Evolutionary conservation across 1,284 basidiomycete species (phyloP), one percentile per base, ranked within the genome.

Genomic region (Heterobasidion occidentale): DNA sequence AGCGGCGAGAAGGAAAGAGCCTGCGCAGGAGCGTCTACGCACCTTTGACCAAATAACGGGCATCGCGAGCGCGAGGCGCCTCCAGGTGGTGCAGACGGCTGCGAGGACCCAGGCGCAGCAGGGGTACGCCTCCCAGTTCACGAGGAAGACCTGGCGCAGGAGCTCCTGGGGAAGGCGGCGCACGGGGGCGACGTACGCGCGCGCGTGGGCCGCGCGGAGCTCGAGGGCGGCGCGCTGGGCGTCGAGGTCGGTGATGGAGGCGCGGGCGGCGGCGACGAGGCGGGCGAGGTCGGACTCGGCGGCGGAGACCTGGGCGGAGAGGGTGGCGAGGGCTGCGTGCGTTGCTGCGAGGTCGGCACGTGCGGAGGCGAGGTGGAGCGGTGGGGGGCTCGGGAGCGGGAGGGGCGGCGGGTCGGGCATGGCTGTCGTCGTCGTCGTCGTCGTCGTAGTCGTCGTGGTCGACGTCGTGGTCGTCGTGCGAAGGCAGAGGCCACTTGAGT

Each of bases 41-140:
- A 86, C 86, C 77, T 86, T 88, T 49, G 85, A 84, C 87, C 86
- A 89, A 38, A 89, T 66, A 46, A 64, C 75, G 5, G 86, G 87
- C 71, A 86, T 86, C 17, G 75, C 73, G 20, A 89, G 70, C 1
- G 78, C 78, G 51, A 86, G 72, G 56, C 75, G 72, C 47, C 86
- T 72, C 86, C 86, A 90, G 15, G 76, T 69, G 7, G 74, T 66
- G 61, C 80, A 87, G 2, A 89, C 84, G 0, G 83, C 76, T 1
- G 83, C 75, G 47, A 88, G 75, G 33, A 83, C 77, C 88, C 86
- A 90, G 12, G 83, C 84, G 65, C 77, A 81, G 64, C 81, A 84
- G 8, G 84, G 78, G 64, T 83, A 75, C 54, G 82, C 78, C 57
- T 86, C 81, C 60, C 88, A 88, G 62, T 77, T 78, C 68, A 78